Conservation (phyloP, 2,329 filamentous ascomycete species). For the Ambrosiella beaveri region DNA sequence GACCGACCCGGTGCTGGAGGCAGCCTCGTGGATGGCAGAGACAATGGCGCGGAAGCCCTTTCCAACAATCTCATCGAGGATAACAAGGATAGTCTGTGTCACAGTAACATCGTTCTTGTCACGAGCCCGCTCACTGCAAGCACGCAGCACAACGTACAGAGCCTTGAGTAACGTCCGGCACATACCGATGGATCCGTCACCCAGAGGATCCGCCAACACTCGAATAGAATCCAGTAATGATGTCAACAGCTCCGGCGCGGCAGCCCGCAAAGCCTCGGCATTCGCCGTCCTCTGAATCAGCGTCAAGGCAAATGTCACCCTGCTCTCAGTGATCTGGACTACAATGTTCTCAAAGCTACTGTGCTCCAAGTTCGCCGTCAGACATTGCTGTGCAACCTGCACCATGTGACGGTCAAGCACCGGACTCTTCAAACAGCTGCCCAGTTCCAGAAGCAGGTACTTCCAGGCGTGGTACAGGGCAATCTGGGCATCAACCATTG, state of each 20-base stretch:
- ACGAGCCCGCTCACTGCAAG: slow-evolving; percentile 28
- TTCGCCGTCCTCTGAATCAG: slow-evolving; percentile 65
- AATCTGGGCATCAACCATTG: slow-evolving; percentile 80
- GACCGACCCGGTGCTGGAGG: slow-evolving; percentile 16
- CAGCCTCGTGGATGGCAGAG: slow-evolving; percentile 60
- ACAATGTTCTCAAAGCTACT: slow-evolving; percentile 70
- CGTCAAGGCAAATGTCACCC: slow-evolving; percentile 67
- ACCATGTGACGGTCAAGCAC: slow-evolving; percentile 52
- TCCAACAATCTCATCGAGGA: slow-evolving; percentile 62
- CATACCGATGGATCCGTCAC: slow-evolving; percentile 41
- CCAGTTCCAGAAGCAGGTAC: slow-evolving; percentile 68
- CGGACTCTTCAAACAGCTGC: slow-evolving; percentile 38
- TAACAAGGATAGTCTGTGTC: slow-evolving; percentile 52
- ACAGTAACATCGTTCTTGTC: slow-evolving; percentile 22
- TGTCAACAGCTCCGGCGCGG: slow-evolving; percentile 34
- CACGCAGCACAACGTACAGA: slow-evolving; percentile 64
- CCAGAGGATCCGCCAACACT: slow-evolving; percentile 36
- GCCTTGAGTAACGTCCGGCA: slow-evolving; percentile 73
- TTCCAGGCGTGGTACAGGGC: slow-evolving; percentile 81
- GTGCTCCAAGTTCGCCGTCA: slow-evolving; percentile 57
- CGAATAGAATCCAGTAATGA: slow-evolving; percentile 36
- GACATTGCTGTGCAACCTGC: slow-evolving; percentile 57
- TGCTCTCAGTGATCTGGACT: slow-evolving; percentile 53
- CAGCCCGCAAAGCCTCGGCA: slow-evolving; percentile 30
- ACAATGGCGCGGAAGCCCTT: slow-evolving; percentile 70